phyloP scores from a whole-genome alignment of 257 asterid genomes.

The Ajuga chamaepitys region DNA sequence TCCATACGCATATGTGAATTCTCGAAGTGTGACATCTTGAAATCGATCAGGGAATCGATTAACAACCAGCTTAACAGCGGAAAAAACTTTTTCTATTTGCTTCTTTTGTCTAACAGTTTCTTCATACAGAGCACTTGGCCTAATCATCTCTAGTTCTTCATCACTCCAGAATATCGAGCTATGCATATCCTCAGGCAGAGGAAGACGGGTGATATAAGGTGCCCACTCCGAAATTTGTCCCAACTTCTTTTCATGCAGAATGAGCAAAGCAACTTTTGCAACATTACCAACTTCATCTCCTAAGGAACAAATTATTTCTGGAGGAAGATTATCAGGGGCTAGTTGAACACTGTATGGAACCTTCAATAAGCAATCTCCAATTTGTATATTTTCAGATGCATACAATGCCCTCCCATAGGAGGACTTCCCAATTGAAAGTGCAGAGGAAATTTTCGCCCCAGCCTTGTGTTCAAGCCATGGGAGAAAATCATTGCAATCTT shows the following conservation, averaged over 20 bases:
- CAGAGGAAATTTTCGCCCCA: slow-evolving; percentile 46
- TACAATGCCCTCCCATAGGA: slow-evolving; percentile 55
- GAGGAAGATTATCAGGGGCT: slow-evolving; percentile 65
- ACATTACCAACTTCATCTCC: slow-evolving; percentile 54
- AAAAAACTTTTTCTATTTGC: slow-evolving; percentile 46
- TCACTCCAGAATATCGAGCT: slow-evolving; percentile 69
- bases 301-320: slow-evolving; percentile 31
- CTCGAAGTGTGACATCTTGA: slow-evolving; percentile 32
- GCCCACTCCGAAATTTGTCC: slow-evolving; percentile 70
- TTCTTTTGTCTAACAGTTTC: slow-evolving; percentile 62
- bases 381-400: slow-evolving; percentile 42
- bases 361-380: slow-evolving; percentile 60
- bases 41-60: slow-evolving; percentile 32
- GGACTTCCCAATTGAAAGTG: slow-evolving; percentile 57
- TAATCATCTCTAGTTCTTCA: slow-evolving; percentile 62
- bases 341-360: slow-evolving; percentile 68
- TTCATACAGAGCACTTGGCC: slow-evolving; percentile 38
- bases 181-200: slow-evolving; percentile 51
- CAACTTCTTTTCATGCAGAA: slow-evolving; percentile 50
- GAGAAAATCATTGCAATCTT: slow-evolving; percentile 42
- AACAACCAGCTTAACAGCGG: slow-evolving; percentile 35
- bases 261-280: slow-evolving; percentile 65
- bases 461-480: slow-evolving; percentile 73
- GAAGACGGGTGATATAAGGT: slow-evolving; percentile 59
- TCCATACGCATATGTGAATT: slow-evolving; percentile 58